phyloP scores from a whole-genome alignment of 306 rosid species.

The Crotalaria pallida region DNA sequence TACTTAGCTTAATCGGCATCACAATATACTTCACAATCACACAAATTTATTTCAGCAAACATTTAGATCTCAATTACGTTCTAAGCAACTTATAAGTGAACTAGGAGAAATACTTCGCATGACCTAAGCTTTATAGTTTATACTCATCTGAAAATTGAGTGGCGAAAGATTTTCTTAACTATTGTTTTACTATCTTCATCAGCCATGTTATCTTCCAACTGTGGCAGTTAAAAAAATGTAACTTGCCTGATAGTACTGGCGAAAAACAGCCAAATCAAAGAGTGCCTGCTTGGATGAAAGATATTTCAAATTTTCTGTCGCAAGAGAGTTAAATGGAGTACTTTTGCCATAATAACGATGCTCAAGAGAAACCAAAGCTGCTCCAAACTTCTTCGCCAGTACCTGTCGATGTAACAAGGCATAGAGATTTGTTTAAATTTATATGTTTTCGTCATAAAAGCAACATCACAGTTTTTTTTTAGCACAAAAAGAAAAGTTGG shows the following conservation, averaged over 20 bases:
- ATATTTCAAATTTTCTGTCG: constrained; percentile 73
- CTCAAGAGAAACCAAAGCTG: constrained; percentile 89
- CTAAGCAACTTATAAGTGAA: background rate
- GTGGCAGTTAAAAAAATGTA: background rate
- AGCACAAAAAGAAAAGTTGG: background rate
- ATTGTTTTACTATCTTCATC: background rate
- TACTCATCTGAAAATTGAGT: background rate
- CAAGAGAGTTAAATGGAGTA: constrained; percentile 57
- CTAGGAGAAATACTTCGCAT: background rate
- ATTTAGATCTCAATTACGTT: constrained; percentile 2
- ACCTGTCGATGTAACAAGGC: constrained; percentile 43
- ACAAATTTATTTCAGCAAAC: background rate
- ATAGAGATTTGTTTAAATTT: background rate
- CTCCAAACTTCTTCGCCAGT: constrained; percentile 89
- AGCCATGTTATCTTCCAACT: background rate
- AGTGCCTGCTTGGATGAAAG: constrained; percentile 96
- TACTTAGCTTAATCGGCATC: background rate
- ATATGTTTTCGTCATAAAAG: constrained; percentile 3
- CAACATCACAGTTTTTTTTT: background rate
- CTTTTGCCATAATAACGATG: constrained; percentile 93
- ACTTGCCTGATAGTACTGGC: constrained; percentile 78
- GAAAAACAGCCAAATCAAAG: constrained; percentile 85
- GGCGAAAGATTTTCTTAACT: background rate
- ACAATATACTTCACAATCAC: background rate
- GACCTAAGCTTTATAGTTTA: background rate